Percentiles rank a stretch among this genome's conserved stretches.
These are phyloP conservation scores for Ophiostoma sp. DNA, from an alignment of 2,329 filamentous ascomycete species.

Conservation along the genomic window DNA sequence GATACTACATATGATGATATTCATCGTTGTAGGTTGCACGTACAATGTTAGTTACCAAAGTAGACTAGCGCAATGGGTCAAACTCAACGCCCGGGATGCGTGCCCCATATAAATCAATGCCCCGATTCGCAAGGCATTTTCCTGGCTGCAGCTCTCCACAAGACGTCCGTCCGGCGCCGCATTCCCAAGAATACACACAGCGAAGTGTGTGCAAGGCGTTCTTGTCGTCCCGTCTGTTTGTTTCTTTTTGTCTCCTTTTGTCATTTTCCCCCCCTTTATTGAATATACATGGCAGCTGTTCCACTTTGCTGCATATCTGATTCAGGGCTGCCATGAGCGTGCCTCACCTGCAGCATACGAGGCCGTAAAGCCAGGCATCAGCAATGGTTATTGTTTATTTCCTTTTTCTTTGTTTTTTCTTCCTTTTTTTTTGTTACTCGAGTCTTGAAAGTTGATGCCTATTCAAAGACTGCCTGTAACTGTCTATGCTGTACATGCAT, in stretches of 20 bases:
- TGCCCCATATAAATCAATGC: background rate
- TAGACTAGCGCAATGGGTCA: background rate
- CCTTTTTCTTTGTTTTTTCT: background rate
- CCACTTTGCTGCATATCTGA: constrained; percentile 18
- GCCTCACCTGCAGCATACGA: background rate
- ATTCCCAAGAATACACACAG: constrained; percentile 3
- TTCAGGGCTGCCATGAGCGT: background rate
- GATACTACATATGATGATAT: background rate
- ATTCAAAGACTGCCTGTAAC: background rate
- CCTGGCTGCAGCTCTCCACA: constrained; percentile 2
- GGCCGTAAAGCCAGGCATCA: constrained; percentile 14
- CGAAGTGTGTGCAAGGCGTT: constrained; percentile 17
- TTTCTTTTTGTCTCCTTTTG: background rate
- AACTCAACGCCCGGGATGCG: background rate
- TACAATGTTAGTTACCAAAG: background rate
- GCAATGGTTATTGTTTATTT: background rate
- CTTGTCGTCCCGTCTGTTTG: background rate
- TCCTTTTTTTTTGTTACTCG: background rate
- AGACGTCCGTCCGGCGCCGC: background rate
- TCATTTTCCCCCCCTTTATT: background rate
- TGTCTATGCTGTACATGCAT: background rate
- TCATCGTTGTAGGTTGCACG: background rate
- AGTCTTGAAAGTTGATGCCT: background rate
- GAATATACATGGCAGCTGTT: background rate
- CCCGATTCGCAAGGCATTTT: constrained; percentile 19